Evolutionary conservation across 2,329 filamentous ascomycete species (phyloP).

Genomic region (Penicillium brasilianum): DNA sequence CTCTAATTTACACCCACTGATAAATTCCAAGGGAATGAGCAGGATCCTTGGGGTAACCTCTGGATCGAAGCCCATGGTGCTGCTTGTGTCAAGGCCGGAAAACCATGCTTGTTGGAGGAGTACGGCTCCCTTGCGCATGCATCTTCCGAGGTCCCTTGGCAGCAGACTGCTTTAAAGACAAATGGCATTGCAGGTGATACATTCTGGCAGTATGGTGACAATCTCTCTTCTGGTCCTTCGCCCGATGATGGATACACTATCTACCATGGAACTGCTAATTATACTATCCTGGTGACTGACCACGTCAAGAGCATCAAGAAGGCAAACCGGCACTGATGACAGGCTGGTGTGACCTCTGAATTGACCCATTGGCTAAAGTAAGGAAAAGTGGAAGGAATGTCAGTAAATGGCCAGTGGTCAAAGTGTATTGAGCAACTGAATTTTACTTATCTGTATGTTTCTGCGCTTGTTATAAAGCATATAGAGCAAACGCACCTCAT

Average conservation of each 20-base stretch:
- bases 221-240: neutral
- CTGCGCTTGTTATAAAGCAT: too few relatives aligned
- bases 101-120: slow-evolving; percentile 50
- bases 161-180: slow-evolving; percentile 41
- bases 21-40: neutral
- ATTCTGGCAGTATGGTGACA: slow-evolving; percentile 11
- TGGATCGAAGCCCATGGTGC: slow-evolving; percentile 56
- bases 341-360: too few relatives aligned
- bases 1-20: neutral
- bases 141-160: slow-evolving; percentile 39
- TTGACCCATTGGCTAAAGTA: too few relatives aligned
- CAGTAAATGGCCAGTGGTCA: neutral
- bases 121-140: slow-evolving; percentile 43
- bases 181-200: slow-evolving; percentile 38
- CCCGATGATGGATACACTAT: slow-evolving; percentile 8
- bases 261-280: slow-evolving; percentile 5
- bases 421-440: neutral
- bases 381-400: too few relatives aligned
- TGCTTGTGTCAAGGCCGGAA: slow-evolving; percentile 44
- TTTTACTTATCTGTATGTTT: too few relatives aligned
- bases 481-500: too few relatives aligned
- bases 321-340: neutral
- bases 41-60: slow-evolving; percentile 46
- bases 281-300: slow-evolving; percentile 6
- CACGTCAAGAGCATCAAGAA: slow-evolving; percentile 6